A percentile compares a stretch with the other conserved stretches of the same genome.
Evolutionary conservation across 495 filamentous ascomycete species (phyloP).

Genomic region (Penicillium canescens): DNA sequence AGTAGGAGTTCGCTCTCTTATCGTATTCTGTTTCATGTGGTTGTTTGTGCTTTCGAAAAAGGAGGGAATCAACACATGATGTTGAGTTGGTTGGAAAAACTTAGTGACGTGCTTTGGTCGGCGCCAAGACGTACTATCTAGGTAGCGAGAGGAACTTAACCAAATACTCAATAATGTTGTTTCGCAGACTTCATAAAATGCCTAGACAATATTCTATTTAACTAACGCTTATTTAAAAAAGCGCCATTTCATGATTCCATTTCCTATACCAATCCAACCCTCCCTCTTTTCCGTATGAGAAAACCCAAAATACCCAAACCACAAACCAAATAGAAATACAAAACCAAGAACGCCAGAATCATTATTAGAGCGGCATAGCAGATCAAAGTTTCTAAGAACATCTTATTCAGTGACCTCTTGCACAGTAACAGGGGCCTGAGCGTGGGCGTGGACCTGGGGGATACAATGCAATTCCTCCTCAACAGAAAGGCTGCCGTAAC

Average conservation of each 20-base stretch:
- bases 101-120: too few species aligned
- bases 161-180: too few species aligned
- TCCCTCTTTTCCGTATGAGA: not conserved
- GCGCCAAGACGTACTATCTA: too few species aligned
- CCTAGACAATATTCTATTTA: not conserved
- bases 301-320: not conserved
- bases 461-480: conserved; percentile 21
- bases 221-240: not conserved
- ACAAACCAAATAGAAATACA: conserved; percentile 6
- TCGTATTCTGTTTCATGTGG: too few species aligned
- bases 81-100: too few species aligned
- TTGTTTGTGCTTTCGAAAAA: too few species aligned
- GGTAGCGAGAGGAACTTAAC: too few species aligned
- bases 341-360: conserved; percentile 9
- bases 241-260: not conserved
- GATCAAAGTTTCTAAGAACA: not conserved
- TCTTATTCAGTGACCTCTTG: conserved; percentile 8
- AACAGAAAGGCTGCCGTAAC: conserved; percentile 32
- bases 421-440: conserved; percentile 4
- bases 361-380: not conserved
- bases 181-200: too few species aligned
- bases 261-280: not conserved
- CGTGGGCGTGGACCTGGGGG: not conserved
- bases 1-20: too few species aligned
- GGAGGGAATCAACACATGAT: too few species aligned